Evolutionary conservation across 768 basidiomycete species (phyloP), one percentile per base, ranked within the genome.

Genomic region (Suillus brevipes): DNA sequence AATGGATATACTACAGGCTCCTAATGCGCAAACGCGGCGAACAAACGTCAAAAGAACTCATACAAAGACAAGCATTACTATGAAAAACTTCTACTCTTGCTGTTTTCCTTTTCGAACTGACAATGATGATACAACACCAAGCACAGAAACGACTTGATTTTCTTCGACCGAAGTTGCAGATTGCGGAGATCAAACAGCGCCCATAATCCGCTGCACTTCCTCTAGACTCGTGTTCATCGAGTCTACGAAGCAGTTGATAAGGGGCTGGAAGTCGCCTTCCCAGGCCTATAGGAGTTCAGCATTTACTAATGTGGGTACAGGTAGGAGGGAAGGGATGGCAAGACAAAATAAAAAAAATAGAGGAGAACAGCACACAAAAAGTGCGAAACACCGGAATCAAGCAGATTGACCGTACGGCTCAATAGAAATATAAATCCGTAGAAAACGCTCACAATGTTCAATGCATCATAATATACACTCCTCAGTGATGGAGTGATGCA

Each of bases 261-360:
- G 52, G 28, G 75, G 75, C 23, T 74, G 73, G 42, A 76, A 76
- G 34, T 76, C 71, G 7, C 75, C 75, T n/a, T 77, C 76, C 75
- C 75, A 76, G 16, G 75, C 75, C 75, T 76, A 64, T 20, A 34
- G 14, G 45, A 20, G 18, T n/a, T 64, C 49, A 43, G 43, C 36
- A 23, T 31, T 34, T 28, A 14, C n/a, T 28, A 6, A 25, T 28
- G 18, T 12, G 23, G 23, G n/a, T 36, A 36, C 4, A 25, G 14
- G 23, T 57, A n/a, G n/a, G 23, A 40, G 20, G 10, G 28, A 55
- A 20, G 36, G 6, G 7, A 28, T 52, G 23, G 25, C 56, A 38
- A 16, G 23, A 6, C 23, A 58, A 36, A 56, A 25, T 37, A 6
- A 8, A 38, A 38, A 16, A n/a, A 56, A 37, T 23, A 36, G 14